phyloP scores from a whole-genome alignment of 2,329 filamentous ascomycete genomes.

The Sarocladium kiliense region DNA sequence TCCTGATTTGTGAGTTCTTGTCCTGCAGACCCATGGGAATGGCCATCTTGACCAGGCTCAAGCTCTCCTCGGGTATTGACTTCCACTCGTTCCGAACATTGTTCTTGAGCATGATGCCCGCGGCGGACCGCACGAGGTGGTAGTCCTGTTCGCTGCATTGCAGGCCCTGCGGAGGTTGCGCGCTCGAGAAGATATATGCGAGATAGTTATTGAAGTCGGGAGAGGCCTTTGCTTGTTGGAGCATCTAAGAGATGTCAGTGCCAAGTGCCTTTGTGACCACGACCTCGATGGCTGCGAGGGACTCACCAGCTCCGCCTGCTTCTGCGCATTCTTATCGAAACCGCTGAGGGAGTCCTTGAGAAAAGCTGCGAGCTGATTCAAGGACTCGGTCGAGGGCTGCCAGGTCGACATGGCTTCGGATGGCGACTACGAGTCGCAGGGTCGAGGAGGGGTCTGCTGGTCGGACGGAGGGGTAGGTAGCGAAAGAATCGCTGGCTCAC shows the following conservation, averaged over 20 bases:
- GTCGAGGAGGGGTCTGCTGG: conserved; percentile 12
- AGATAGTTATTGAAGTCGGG: conserved; percentile 98
- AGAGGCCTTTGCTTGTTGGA: conserved; percentile 78
- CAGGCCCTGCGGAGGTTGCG: conserved; percentile 56
- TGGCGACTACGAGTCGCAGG: conserved; percentile 12
- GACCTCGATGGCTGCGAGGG: not conserved
- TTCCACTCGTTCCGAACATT: conserved; percentile 75
- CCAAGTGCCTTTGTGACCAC: not conserved
- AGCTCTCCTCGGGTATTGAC: conserved; percentile 66
- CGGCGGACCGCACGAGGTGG: conserved; percentile 75
- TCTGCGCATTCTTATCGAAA: conserved; percentile 73
- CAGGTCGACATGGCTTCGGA: conserved; percentile 64
- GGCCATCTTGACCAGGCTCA: conserved; percentile 73
- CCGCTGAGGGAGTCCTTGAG: conserved; percentile 89
- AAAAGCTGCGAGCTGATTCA: conserved; percentile 83
- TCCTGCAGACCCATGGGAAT: conserved; percentile 79
- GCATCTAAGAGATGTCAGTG: conserved; percentile 63
- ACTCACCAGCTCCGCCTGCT: conserved; percentile 81
- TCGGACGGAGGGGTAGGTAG: conserved; percentile 6
- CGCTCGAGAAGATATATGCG: conserved; percentile 78
- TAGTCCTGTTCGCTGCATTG: conserved; percentile 57
- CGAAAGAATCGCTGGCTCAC: not conserved
- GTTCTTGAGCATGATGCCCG: conserved; percentile 94
- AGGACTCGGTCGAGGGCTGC: conserved; percentile 82
- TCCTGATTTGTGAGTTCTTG: conserved; percentile 74